Conservation (phyloP, 805 yeast genomes). For the Cyberlindnera xishuangbannaensis region DNA sequence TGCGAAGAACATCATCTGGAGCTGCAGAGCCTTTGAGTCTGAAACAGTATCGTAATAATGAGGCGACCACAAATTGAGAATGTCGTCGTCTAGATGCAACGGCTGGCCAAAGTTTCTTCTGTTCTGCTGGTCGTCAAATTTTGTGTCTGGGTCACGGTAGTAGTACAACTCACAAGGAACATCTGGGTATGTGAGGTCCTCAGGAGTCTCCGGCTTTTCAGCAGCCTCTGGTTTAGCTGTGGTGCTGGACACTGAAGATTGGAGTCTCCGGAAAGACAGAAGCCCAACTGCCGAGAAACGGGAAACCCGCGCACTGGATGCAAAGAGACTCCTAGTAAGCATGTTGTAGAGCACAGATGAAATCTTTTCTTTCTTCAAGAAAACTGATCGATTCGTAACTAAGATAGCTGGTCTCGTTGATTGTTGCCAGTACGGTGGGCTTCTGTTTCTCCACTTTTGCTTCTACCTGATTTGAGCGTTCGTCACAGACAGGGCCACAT, state of each 20-base stretch:
- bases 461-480: too few species aligned
- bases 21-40: conserved; percentile 55
- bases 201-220: too few species aligned
- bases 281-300: neutral
- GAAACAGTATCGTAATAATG: conserved; percentile 59
- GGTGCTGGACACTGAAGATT: conserved; percentile 1
- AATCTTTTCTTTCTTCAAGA: too few species aligned
- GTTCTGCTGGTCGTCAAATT: conserved; percentile 75
- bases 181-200: conserved; percentile 40
- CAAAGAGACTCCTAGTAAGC: too few species aligned
- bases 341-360: too few species aligned
- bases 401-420: neutral
- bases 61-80: conserved; percentile 82
- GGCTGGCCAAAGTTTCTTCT: conserved; percentile 76
- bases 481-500: too few species aligned
- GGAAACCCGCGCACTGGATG: too few species aligned
- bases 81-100: conserved; percentile 63
- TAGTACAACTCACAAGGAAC: conserved; percentile 56
- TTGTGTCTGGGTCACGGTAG: conserved; percentile 61
- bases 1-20: conserved; percentile 54
- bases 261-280: conserved; percentile 1
- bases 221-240: conserved; percentile 1
- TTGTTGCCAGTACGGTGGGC: neutral
- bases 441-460: conserved; percentile 1
- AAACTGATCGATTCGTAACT: neutral